Conservation (phyloP, 2,329 filamentous ascomycete species). For the Claviceps pusilla region DNA sequence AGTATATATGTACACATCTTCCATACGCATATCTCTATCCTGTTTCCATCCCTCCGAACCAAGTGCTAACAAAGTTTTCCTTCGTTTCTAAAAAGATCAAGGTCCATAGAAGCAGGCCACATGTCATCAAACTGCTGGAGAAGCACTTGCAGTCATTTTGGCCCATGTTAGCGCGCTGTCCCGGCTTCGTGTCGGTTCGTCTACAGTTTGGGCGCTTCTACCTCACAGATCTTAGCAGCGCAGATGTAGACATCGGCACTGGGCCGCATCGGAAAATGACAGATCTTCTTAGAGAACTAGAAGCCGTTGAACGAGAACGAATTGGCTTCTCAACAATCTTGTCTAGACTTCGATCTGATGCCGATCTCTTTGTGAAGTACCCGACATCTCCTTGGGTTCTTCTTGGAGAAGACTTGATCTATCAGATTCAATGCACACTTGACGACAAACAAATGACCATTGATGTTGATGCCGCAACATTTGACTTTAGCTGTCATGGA, state of each 20-base stretch:
- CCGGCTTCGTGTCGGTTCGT: conserved; percentile 13
- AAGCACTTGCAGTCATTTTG: conserved; percentile 7
- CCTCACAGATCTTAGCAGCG: conserved; percentile 9
- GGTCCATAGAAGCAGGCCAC: conserved; percentile 1
- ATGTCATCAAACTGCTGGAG: conserved; percentile 6
- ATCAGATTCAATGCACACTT: conserved; percentile 13
- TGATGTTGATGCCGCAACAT: conserved; percentile 15
- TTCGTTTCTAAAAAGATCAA: background rate
- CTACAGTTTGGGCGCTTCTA: conserved; percentile 17
- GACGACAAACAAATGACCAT: conserved; percentile 8
- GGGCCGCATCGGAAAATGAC: conserved; percentile 9
- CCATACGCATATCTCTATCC: background rate
- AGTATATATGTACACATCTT: background rate
- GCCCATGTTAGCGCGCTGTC: conserved; percentile 9
- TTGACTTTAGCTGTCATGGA: conserved; percentile 10
- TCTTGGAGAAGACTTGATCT: conserved; percentile 10
- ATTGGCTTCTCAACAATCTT: conserved; percentile 16
- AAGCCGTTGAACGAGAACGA: background rate
- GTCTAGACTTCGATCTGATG: conserved; percentile 14
- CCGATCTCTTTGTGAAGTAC: conserved; percentile 3
- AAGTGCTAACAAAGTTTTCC: background rate
- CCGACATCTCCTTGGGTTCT: conserved; percentile 9
- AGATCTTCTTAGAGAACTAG: conserved; percentile 2
- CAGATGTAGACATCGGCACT: conserved; percentile 9
- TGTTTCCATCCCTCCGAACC: background rate